Evolutionary conservation across 208 protist species (phyloP).

Genomic region (Trypanosoma theileri): DNA sequence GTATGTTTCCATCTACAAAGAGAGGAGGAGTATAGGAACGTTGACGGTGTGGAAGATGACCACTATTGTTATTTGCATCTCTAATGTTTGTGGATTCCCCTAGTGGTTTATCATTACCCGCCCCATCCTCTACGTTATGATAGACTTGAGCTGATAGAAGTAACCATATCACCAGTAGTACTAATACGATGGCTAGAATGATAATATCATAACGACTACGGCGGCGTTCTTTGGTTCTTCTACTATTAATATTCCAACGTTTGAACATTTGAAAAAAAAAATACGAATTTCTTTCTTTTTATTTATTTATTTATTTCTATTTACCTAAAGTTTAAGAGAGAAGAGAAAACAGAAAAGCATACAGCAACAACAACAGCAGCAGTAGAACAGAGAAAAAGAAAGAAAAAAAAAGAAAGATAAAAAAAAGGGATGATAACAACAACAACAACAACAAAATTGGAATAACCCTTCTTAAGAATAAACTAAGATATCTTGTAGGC

Average conservation of each 20-base stretch:
- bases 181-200: no score
- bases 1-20: slow-evolving; percentile 15
- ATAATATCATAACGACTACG: no score
- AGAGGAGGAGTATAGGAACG: background rate
- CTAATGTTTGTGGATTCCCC: no score
- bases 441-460: no score
- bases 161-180: slow-evolving; percentile 3
- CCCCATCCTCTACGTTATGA: background rate
- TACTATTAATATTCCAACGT: no score
- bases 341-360: slow-evolving; percentile 15
- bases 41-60: background rate
- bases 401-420: slow-evolving; percentile 12
- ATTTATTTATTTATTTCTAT: slow-evolving; percentile 8
- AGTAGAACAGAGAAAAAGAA: slow-evolving; percentile 14
- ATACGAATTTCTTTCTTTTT: slow-evolving; percentile 11
- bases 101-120: background rate
- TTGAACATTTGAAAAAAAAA: slow-evolving; percentile 1
- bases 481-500: no score
- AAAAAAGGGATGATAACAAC: no score
- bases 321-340: no score
- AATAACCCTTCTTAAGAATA: no score
- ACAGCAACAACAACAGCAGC: no score
- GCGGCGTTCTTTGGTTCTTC: no score
- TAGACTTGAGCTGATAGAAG: background rate
- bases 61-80: background rate